A percentile compares a stretch with the other conserved stretches of the same genome.
Conservation (phyloP, 768 basidiomycete species). For the Amanita inopinata region DNA sequence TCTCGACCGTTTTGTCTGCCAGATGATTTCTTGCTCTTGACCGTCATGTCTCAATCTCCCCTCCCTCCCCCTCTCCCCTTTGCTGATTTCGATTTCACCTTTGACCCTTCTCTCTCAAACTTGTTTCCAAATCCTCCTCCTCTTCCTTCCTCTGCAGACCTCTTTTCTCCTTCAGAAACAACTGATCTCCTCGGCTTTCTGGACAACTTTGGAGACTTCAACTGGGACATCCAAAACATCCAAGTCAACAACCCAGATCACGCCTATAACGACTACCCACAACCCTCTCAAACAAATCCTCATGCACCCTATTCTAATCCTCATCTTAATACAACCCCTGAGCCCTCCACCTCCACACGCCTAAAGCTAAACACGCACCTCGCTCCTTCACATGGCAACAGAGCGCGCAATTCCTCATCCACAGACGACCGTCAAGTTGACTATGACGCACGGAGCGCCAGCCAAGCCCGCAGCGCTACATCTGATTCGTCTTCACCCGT, state of each 20-base stretch:
- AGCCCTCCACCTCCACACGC: slow-evolving; percentile 29
- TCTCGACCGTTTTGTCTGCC: neutral
- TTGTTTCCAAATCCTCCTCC: slow-evolving; percentile 57
- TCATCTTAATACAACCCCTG: slow-evolving; percentile 34
- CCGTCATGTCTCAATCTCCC: slow-evolving; percentile 20
- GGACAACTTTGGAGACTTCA: slow-evolving; percentile 59
- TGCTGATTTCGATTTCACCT: slow-evolving; percentile 64
- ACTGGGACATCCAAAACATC: slow-evolving; percentile 38
- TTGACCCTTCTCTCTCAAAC: slow-evolving; percentile 48
- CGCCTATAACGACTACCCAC: slow-evolving; percentile 18
- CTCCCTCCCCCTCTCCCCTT: slow-evolving; percentile 48
- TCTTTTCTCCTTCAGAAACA: slow-evolving; percentile 72
- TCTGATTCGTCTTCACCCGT: slow-evolving; percentile 22
- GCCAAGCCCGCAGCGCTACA: slow-evolving; percentile 18
- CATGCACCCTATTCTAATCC: slow-evolving; percentile 37
- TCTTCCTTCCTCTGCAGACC: slow-evolving; percentile 61
- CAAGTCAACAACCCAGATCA: slow-evolving; percentile 17
- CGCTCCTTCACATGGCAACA: slow-evolving; percentile 17
- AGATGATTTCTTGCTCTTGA: neutral
- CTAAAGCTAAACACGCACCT: slow-evolving; percentile 22
- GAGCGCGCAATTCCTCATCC: slow-evolving; percentile 14
- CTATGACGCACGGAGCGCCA: slow-evolving; percentile 15
- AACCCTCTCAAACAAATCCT: slow-evolving; percentile 16
- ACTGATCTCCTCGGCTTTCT: slow-evolving; percentile 75
- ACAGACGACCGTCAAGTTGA: slow-evolving; percentile 17